A percentile compares a stretch with the other conserved stretches of the same genome.
Conservation (phyloP, 2,329 filamentous ascomycete species). For the Colletotrichum sp. region DNA sequence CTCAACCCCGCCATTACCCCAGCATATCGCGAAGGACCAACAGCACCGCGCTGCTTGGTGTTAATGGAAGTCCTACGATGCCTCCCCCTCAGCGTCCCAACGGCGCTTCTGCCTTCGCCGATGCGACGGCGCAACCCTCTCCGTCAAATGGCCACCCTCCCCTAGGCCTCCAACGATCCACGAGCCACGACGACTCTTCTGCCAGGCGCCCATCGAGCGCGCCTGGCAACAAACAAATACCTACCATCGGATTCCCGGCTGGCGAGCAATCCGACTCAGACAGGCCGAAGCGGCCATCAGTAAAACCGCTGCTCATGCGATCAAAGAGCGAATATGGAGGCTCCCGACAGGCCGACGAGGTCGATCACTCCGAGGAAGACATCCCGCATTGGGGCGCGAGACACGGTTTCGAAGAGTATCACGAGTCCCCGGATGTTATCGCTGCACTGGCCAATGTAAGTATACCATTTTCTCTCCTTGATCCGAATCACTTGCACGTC, state of each 20-base stretch:
- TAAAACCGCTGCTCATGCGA: slow-evolving; percentile 57
- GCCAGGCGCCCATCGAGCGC: slow-evolving; percentile 51
- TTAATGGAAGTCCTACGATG: slow-evolving; percentile 20
- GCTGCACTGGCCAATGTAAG: slow-evolving; percentile 81
- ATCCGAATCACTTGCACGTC: neutral
- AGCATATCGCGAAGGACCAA: slow-evolving; percentile 18
- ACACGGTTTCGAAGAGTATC: slow-evolving; percentile 92
- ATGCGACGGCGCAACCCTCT: slow-evolving; percentile 13
- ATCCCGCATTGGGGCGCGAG: slow-evolving; percentile 64
- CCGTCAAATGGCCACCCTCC: neutral
- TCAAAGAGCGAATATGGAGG: slow-evolving; percentile 62
- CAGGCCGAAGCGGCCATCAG: slow-evolving; percentile 38
- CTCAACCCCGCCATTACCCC: slow-evolving; percentile 14
- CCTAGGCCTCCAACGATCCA: slow-evolving; percentile 19
- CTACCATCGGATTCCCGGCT: slow-evolving; percentile 1
- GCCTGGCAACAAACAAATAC: slow-evolving; percentile 41
- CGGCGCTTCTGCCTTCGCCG: slow-evolving; percentile 11
- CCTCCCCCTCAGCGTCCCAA: slow-evolving; percentile 5
- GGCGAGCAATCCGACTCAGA: slow-evolving; percentile 35
- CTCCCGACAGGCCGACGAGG: slow-evolving; percentile 40
- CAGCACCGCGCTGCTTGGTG: slow-evolving; percentile 19
- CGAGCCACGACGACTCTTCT: slow-evolving; percentile 14
- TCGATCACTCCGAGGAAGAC: slow-evolving; percentile 50
- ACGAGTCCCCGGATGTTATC: slow-evolving; percentile 88
- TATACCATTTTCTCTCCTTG: slow-evolving; percentile 27